These are phyloP conservation scores for Verbena officinalis DNA, from an alignment of 257 asterid genomes.

Conservation along the genomic window DNA sequence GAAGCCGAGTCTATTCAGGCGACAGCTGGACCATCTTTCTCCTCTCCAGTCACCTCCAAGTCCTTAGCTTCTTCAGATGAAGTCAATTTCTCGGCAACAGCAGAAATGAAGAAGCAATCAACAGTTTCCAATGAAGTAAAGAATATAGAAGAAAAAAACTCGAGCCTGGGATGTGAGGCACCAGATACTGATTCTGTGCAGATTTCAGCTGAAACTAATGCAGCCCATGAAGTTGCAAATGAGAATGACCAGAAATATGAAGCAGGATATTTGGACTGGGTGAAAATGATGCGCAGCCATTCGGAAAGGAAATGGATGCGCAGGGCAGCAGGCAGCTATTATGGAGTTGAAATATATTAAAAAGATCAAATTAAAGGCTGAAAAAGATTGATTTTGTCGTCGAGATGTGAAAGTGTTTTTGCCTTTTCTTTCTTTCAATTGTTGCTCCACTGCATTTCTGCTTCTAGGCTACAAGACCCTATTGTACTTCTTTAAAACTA, in stretches of 20 bases:
- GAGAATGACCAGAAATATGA: slow-evolving; percentile 20
- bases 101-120: slow-evolving; percentile 7
- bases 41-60: slow-evolving; percentile 29
- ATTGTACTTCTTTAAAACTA: no score
- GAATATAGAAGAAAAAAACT: neutral
- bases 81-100: slow-evolving; percentile 20
- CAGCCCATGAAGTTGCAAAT: slow-evolving; percentile 13
- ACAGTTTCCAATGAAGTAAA: slow-evolving; percentile 4
- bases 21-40: neutral
- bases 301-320: no score
- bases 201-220: slow-evolving; percentile 1
- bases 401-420: no score
- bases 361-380: no score
- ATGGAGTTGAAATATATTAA: no score
- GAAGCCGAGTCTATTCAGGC: slow-evolving; percentile 1
- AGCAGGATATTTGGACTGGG: no score
- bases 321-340: no score
- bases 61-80: slow-evolving; percentile 27
- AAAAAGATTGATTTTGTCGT: no score
- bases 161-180: neutral
- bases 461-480: no score
- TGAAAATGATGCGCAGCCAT: no score
- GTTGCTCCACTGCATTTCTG: no score
- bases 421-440: no score
- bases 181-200: slow-evolving; percentile 30